These are phyloP conservation scores for Calycina marina DNA, from an alignment of 2,329 filamentous ascomycete species.

Conservation along the genomic window DNA sequence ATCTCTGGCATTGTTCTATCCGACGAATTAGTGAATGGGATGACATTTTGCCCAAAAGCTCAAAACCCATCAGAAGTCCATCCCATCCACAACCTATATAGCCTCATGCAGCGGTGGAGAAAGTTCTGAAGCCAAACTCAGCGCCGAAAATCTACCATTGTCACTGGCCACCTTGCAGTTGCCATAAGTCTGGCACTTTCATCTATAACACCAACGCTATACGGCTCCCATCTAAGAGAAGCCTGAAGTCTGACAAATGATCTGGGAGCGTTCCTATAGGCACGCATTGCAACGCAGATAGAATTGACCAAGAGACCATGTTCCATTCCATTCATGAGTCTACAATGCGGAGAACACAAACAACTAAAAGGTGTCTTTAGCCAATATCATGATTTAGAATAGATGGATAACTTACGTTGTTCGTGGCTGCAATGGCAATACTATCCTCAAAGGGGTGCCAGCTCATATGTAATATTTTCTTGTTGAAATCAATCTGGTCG, in stretches of 20 bases:
- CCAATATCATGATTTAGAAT: not conserved
- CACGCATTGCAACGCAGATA: conserved; percentile 21
- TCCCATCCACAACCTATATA: too few relatives aligned
- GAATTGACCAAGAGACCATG: conserved; percentile 19
- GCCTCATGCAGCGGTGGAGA: too few relatives aligned
- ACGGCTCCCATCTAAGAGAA: too few relatives aligned
- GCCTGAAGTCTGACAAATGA: conserved; percentile 13
- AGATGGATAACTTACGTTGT: conserved; percentile 68
- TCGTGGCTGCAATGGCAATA: conserved; percentile 97
- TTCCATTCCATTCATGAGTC: conserved; percentile 17
- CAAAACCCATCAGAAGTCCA: too few relatives aligned
- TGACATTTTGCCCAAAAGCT: too few relatives aligned
- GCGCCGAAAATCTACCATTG: too few relatives aligned
- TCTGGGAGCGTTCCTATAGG: conserved; percentile 14
- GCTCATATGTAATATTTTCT: conserved; percentile 99
- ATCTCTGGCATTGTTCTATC: too few relatives aligned
- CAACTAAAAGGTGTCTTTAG: conserved; percentile 28
- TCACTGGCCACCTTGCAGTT: too few relatives aligned
- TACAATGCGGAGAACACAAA: conserved; percentile 70
- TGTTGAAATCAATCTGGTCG: conserved; percentile 99
- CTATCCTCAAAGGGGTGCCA: conserved; percentile 99
- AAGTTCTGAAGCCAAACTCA: too few relatives aligned
- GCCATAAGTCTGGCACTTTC: too few relatives aligned
- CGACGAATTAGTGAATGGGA: too few relatives aligned
- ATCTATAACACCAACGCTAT: too few relatives aligned